These are phyloP conservation scores for Astrothelium subdiscretum DNA, from an alignment of 495 filamentous ascomycete species.

Conservation along the genomic window DNA sequence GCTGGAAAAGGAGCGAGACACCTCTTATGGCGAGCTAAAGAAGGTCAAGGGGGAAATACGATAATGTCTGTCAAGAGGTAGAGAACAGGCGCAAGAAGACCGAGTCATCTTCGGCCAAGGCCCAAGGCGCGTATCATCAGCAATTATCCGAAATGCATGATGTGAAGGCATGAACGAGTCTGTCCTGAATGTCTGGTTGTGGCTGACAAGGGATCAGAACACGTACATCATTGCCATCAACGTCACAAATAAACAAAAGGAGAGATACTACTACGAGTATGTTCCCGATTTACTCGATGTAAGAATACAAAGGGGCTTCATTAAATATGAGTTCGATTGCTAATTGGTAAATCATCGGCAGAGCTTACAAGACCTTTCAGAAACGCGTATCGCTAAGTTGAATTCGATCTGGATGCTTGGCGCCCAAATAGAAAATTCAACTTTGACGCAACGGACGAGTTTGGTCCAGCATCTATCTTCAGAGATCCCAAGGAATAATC, in stretches of 20 bases:
- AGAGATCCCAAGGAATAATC: conserved; percentile 82
- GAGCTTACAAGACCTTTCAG: conserved; percentile 79
- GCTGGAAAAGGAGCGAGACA: conserved; percentile 78
- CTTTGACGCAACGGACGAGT: conserved; percentile 58
- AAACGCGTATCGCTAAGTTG: conserved; percentile 69
- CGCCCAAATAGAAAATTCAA: conserved; percentile 61
- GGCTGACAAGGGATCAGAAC: conserved; percentile 43
- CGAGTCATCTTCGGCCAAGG: conserved; percentile 74
- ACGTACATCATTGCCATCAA: conserved; percentile 91
- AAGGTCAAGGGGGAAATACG: conserved; percentile 91
- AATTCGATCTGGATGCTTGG: conserved; percentile 79
- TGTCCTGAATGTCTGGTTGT: not conserved
- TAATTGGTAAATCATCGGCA: conserved; percentile 17
- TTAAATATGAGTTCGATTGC: not conserved
- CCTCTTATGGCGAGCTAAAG: conserved; percentile 69
- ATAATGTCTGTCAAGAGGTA: conserved; percentile 84
- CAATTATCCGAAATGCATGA: conserved; percentile 92
- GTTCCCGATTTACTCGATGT: conserved; percentile 89
- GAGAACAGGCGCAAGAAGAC: conserved; percentile 90
- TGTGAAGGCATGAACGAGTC: conserved; percentile 53
- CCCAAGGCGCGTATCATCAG: conserved; percentile 78
- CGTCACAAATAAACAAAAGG: conserved; percentile 91
- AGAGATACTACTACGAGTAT: conserved; percentile 94
- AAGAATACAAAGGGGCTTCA: conserved; percentile 22
- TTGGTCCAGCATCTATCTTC: conserved; percentile 56